Evolutionary conservation across 805 yeast species (phyloP).

Genomic region (Hanseniaspora osmophila): DNA sequence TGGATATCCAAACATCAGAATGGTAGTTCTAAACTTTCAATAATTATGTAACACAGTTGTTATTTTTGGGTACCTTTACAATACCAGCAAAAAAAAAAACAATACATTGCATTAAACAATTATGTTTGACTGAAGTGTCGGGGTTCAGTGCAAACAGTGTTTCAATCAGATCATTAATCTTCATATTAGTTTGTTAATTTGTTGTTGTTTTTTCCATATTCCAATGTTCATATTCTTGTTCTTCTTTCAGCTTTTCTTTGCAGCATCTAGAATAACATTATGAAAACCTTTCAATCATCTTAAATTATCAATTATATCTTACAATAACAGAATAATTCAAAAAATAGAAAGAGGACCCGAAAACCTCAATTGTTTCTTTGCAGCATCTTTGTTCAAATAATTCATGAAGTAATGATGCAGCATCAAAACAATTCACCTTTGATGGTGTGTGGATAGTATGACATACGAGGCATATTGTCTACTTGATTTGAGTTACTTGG

Average conservation of each 20-base stretch:
- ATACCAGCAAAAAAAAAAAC: neutral
- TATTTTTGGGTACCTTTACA: no score
- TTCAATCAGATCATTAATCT: constrained; percentile 12
- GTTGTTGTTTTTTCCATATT: neutral
- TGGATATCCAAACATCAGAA: no score
- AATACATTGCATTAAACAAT: neutral
- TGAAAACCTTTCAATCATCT: no score
- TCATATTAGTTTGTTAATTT: constrained; percentile 9
- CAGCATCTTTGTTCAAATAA: no score
- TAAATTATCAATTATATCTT: no score
- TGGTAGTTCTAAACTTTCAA: no score
- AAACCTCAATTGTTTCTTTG: constrained; percentile 32
- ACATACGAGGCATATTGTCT: constrained; percentile 54
- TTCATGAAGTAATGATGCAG: no score
- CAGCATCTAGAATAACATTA: no score
- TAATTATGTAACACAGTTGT: no score
- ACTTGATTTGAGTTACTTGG: constrained; percentile 9
- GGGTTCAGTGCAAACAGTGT: constrained; percentile 51
- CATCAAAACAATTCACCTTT: no score
- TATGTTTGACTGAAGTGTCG: constrained; percentile 62
- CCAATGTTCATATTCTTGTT: neutral
- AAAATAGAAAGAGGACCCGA: constrained; percentile 52
- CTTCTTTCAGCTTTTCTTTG: neutral
- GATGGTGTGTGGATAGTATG: constrained; percentile 4
- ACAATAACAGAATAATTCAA: neutral